Base-by-base conservation (phyloP, 2,329 filamentous ascomycete genomes). In the Epichloe bromicola region DNA sequence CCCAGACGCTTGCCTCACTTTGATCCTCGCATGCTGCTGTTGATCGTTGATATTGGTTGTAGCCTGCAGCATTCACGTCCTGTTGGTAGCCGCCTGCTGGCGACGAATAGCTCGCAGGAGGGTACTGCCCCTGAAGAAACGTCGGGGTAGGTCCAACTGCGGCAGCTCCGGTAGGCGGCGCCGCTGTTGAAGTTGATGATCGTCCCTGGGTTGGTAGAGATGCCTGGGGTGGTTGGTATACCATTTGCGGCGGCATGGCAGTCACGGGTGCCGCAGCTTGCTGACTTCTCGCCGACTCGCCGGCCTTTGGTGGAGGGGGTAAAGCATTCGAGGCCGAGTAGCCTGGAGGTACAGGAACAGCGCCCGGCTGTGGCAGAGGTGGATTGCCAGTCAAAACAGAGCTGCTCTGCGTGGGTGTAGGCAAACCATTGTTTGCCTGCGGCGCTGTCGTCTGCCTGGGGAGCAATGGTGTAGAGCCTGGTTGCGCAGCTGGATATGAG, bases 331-430 rank as follows among this genome's bases (percentile, higher is more conserved):
- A 57, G n/a, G 49, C 40, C 43, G 43, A 42, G 7, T 19, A n/a
- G 15, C 45, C 60, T 23, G 68, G 58, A 46, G 74, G 65, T 43
- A 67, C 60, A 39, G 79, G 79, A 42, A 72, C 67, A 39, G 78
- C 74, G 50, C 78, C 78, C 38, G 79, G 78, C 57, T 82, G 78
- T 33, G 79, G 78, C 54, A 73, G 66, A 51, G 78, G 73, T 46
- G 78, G 78, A 15, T 65, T 66, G 43, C 63, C 57, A 46, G 57
- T 54, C 26, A 59, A 55, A 34, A 42, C 40, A 38, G 39, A 34
- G 46, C 62, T 54, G 43, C 62, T 61, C 54, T 60, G 64, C 8
- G 73, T 75, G 45, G 72, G 70, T 38, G 73, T 72, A 52, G 72
- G 69, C 48, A 67, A 67, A 48, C 65, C 55, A 26, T 65, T 61